These are phyloP conservation scores for Fusarium goolgardi DNA, from an alignment of 2,329 filamentous ascomycete species.

Conservation along the genomic window DNA sequence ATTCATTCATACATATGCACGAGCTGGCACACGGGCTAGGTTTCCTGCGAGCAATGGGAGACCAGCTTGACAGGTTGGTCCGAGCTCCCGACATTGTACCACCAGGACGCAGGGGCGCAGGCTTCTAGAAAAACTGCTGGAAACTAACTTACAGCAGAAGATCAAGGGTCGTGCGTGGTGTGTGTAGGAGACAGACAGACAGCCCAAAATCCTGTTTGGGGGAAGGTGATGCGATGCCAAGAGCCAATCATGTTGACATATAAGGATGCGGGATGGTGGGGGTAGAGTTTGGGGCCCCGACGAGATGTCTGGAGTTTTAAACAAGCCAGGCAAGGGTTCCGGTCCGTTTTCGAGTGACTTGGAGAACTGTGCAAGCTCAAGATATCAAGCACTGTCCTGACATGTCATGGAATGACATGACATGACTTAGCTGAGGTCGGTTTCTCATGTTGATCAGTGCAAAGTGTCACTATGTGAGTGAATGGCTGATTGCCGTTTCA, in stretches of 20 bases:
- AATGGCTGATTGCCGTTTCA: conserved; percentile 12
- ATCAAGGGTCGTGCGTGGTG: conserved; percentile 34
- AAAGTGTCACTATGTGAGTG: conserved; percentile 12
- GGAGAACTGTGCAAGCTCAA: conserved; percentile 46
- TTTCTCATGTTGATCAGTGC: conserved; percentile 21
- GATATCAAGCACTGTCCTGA: conserved; percentile 32
- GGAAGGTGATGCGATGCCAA: conserved; percentile 13
- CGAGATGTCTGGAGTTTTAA: conserved; percentile 40
- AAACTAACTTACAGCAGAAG: conserved; percentile 25
- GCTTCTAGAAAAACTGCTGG: conserved; percentile 48
- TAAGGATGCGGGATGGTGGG: conserved; percentile 46
- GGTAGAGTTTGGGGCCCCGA: conserved; percentile 38
- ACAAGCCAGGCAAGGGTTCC: conserved; percentile 47
- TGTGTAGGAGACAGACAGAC: conserved; percentile 31
- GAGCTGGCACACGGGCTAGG: conserved; percentile 21
- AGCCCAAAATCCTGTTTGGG: conserved; percentile 44
- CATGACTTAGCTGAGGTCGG: conserved; percentile 2
- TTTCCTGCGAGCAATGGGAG: conserved; percentile 31
- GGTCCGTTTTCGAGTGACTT: conserved; percentile 52
- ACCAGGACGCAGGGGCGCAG: conserved; percentile 45
- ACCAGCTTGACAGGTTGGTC: conserved; percentile 38
- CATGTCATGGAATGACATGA: conserved; percentile 1
- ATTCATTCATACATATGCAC: conserved; percentile 29
- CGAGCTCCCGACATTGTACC: conserved; percentile 42
- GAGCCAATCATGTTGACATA: conserved; percentile 38